phyloP scores from a whole-genome alignment of 441 rosid species.

The Pelargonium citronellum region DNA sequence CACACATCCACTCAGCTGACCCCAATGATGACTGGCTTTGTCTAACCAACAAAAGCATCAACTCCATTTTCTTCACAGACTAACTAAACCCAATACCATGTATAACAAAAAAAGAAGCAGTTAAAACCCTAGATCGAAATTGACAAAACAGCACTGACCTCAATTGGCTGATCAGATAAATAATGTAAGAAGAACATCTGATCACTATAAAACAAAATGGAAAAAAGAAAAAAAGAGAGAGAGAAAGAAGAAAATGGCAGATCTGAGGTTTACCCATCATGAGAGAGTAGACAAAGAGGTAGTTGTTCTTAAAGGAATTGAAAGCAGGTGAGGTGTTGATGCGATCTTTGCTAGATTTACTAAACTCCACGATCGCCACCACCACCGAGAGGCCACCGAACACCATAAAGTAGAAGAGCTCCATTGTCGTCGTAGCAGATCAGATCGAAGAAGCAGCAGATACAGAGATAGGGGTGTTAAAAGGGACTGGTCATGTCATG shows the following conservation, averaged over 20 bases:
- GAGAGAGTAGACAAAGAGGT: conserved; percentile 70
- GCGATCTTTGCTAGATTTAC: conserved; percentile 57
- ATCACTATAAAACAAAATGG: background rate
- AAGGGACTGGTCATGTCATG: background rate
- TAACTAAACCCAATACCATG: background rate
- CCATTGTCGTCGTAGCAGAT: conserved; percentile 36
- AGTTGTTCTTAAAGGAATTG: conserved; percentile 72
- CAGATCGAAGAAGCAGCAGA: conserved; percentile 2
- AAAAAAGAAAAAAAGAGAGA: background rate
- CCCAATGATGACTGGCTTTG: too few species aligned
- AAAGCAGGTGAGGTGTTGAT: conserved; percentile 59
- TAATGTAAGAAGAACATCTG: too few species aligned
- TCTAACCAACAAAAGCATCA: background rate
- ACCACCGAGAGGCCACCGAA: conserved; percentile 54
- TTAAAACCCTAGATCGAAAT: conserved; percentile 1
- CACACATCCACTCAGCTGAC: background rate
- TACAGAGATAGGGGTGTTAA: background rate
- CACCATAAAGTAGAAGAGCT: conserved; percentile 51
- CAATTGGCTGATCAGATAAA: background rate
- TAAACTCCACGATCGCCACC: conserved; percentile 53
- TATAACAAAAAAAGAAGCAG: background rate
- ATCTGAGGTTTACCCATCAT: conserved; percentile 57
- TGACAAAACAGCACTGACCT: background rate
- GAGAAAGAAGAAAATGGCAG: background rate
- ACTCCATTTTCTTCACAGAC: background rate